Base-by-base conservation (phyloP, 192 early-diverging fungal genomes). In the Backusella liffmaniae region DNA sequence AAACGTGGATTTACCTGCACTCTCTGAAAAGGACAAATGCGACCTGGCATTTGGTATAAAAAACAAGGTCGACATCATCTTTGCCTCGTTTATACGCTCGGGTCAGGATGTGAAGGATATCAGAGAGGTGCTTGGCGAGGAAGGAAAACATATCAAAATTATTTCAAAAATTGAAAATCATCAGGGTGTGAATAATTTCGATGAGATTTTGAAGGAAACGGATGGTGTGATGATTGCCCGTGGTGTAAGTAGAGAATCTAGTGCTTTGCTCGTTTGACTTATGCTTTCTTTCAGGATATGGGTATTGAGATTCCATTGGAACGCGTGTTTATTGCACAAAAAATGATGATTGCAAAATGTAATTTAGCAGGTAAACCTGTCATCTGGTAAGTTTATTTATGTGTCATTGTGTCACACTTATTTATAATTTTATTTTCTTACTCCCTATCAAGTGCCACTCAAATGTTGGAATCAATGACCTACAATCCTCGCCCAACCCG, bases 171-270 rank as follows among this genome's bases (percentile, higher is more conserved):
- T 98, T 76, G 96, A 97, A 83, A 94, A 92, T 74, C 93, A 94
- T 75, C 92, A 98, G 88, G 96, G 96, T 35, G 89, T 96, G 42
- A 84, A 90, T 79, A 97, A 97, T 83, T 96, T 98, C 90, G 96
- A 97, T 81, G 96, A 95, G 68, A 98, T 98, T 80, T 83, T 98
- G 62, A 85, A 79, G 53, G 96, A 91, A 71, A 93, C 94, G 15
- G 96, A 98, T 79, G 96, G 96, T 59, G 91, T 98, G 74, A 98
- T 98, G 96, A 92, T 97, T 73, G 96, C 96, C 29, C 93, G 96
- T 78, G 96, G 96, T 77, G 69, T 70, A 70, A 70, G 69, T 30
- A 46, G 12, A 42, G 12, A 34, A 23, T 3, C 4, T 23, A 41
- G 6, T 21, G n/a, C 2, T 23, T 69, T 9, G 5, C 5, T 67